Evolutionary conservation across 495 filamentous ascomycete genomes (phyloP).

Genomic region (Pseudomonodictys pantanalensis): DNA sequence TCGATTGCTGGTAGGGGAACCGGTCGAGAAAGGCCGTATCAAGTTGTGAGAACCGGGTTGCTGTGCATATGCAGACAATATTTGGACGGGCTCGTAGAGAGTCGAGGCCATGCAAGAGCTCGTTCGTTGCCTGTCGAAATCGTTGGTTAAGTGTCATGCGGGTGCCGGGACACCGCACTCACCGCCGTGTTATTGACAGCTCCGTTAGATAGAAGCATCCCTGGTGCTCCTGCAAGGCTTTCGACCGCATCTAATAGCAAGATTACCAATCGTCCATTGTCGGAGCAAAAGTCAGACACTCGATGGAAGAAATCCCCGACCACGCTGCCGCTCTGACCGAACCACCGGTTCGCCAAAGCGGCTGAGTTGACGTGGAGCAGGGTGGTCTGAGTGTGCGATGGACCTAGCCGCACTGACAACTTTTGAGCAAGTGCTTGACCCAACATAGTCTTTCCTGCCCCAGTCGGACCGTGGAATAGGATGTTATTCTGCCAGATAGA

Average conservation of each 20-base stretch:
- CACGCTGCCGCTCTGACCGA: conserved; percentile 56
- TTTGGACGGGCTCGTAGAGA: conserved; percentile 42
- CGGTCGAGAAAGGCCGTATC: conserved; percentile 57
- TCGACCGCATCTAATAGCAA: conserved; percentile 59
- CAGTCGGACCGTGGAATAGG: conserved; percentile 56
- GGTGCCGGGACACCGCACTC: conserved; percentile 53
- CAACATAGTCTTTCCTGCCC: conserved; percentile 52
- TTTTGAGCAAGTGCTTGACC: conserved; percentile 54
- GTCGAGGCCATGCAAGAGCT: conserved; percentile 43
- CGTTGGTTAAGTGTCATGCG: conserved; percentile 20
- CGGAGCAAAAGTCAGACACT: conserved; percentile 46
- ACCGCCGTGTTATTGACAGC: conserved; percentile 40
- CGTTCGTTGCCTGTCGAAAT: conserved; percentile 43
- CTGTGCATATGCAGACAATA: conserved; percentile 54
- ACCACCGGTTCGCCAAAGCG: conserved; percentile 53
- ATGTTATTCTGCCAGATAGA: conserved; percentile 33
- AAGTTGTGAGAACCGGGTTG: conserved; percentile 47
- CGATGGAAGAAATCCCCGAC: conserved; percentile 51
- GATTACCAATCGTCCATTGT: conserved; percentile 48
- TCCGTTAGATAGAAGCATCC: too few species aligned
- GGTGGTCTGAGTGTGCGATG: conserved; percentile 44
- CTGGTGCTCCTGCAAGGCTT: conserved; percentile 49
- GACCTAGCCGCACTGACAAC: conserved; percentile 53
- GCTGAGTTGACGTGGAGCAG: conserved; percentile 54
- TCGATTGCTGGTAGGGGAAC: conserved; percentile 51